Evolutionary conservation across 768 basidiomycete genomes (phyloP), one percentile per base, ranked within the genome.

Genomic region (Tricholoma terreum): DNA sequence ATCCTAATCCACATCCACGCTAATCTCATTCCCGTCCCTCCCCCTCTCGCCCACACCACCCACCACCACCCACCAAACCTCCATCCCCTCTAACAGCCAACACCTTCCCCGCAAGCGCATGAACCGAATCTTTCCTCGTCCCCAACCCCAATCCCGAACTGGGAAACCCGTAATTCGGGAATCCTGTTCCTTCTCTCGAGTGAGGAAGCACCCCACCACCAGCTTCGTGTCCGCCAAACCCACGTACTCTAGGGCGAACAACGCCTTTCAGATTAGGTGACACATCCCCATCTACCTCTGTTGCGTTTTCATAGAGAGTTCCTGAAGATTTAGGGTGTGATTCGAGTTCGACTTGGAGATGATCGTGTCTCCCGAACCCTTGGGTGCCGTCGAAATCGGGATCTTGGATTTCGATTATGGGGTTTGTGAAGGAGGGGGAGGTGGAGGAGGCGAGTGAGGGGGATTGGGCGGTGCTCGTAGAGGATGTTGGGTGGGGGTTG

Each of bases 71-170:
- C 15, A n/a, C 21, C 10, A 48, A 15, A 14, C 9, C 27, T 6
- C 5, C 21, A 45, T 48, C 52, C 6, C 52, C 52, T 6, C 52
- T 38, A 11, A 3, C 17, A 21, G 52, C 52, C 38, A 53, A 42
- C 30, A 53, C 40, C 7, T 24, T 38, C 15, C 52, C 52, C 9
- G 38, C 52, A 27, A 53, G 38, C 36, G 52, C 38, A 43, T 53
- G 52, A 9, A 53, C 38, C n/a, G 52, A 42, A 31, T 53, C 52
- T 2, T 19, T 42, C 22, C 52, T 53, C 34, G n/a, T 53, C 19
- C 21, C 24, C 36, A 24, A 38, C 14, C 36, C 52, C 21, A 40
- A 6, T 7, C 38, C 27, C 2, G 9, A 11, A 7, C 52, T 19
- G 10, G 27, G 24, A 22, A 54, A 54, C 11, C 40, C 52, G 27